Conservation (phyloP, 2,329 filamentous ascomycete genomes). For the Paraphaeosphaeria sporulosa region DNA sequence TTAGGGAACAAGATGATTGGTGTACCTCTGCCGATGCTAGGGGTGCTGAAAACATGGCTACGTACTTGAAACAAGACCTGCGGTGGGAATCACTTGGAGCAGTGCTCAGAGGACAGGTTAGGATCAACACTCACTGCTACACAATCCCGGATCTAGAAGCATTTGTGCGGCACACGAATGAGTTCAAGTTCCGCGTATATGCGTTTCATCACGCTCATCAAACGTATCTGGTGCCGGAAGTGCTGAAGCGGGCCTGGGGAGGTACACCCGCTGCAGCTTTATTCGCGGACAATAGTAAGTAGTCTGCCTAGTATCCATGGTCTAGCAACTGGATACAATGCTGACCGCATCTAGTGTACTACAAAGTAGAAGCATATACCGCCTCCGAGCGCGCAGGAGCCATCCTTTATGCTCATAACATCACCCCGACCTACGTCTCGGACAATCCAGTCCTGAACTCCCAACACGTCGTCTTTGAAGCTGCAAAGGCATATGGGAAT, state of each 20-base stretch:
- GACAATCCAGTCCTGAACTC: conserved; percentile 75
- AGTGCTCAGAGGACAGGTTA: conserved; percentile 70
- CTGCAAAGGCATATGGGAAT: conserved; percentile 54
- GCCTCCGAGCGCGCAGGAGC: conserved; percentile 73
- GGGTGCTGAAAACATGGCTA: conserved; percentile 60
- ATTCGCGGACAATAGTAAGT: conserved; percentile 69
- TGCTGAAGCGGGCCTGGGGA: conserved; percentile 52
- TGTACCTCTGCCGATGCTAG: conserved; percentile 63
- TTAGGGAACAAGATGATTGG: conserved; percentile 72
- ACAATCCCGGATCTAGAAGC: conserved; percentile 73
- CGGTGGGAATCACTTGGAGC: conserved; percentile 70
- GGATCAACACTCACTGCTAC: conserved; percentile 76
- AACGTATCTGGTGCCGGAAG: conserved; percentile 71
- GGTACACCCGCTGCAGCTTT: conserved; percentile 59
- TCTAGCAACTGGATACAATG: background rate
- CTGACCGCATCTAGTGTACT: conserved; percentile 59
- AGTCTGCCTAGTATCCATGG: background rate
- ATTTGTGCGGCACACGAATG: conserved; percentile 74
- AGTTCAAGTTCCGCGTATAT: conserved; percentile 72
- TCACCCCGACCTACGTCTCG: conserved; percentile 73
- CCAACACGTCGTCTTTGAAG: conserved; percentile 71
- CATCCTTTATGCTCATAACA: conserved; percentile 68
- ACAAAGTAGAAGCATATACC: conserved; percentile 72
- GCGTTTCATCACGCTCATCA: conserved; percentile 76
- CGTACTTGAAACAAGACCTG: conserved; percentile 69